Evolutionary conservation across 1,284 basidiomycete genomes (phyloP).

Genomic region (Ustilago curta): DNA sequence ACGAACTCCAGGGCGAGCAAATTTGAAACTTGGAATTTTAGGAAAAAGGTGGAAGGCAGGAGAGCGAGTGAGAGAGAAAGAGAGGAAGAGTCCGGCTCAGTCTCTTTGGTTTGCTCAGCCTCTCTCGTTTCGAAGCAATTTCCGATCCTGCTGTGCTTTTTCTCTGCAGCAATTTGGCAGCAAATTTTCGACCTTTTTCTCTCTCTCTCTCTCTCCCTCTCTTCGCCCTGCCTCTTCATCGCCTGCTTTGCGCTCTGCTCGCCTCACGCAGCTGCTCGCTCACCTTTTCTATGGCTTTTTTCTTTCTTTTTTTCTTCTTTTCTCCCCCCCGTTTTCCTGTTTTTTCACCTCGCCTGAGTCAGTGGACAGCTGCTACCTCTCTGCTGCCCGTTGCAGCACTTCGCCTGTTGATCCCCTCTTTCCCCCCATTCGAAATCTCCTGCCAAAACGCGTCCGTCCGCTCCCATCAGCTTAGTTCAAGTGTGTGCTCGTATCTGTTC

Average conservation of each 20-base stretch:
- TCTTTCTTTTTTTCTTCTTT: not conserved
- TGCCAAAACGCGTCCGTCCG: slow-evolving; percentile 45
- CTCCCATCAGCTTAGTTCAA: slow-evolving; percentile 38
- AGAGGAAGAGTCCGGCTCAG: not conserved
- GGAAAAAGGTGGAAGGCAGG: not conserved
- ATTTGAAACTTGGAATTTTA: slow-evolving; percentile 2
- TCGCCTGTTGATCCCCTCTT: slow-evolving; percentile 12
- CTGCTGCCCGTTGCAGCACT: too few relatives aligned
- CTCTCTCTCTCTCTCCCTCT: not conserved
- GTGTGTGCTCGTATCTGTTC: slow-evolving; percentile 35
- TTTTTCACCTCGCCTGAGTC: slow-evolving; percentile 13
- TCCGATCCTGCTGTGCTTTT: slow-evolving; percentile 29
- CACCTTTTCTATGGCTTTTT: not conserved
- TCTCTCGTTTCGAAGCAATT: slow-evolving; percentile 17
- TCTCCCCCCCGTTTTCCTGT: too few relatives aligned
- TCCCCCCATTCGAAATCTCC: slow-evolving; percentile 45
- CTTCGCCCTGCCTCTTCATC: slow-evolving; percentile 14
- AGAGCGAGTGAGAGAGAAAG: not conserved
- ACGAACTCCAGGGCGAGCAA: not conserved
- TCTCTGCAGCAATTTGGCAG: slow-evolving; percentile 5
- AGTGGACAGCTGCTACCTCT: too few relatives aligned
- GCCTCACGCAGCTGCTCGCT: not conserved
- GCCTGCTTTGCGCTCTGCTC: slow-evolving; percentile 2
- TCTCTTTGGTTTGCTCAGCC: slow-evolving; percentile 1
- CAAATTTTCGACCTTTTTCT: slow-evolving; percentile 9